Percentiles rank a stretch among this genome's conserved stretches.
phyloP scores from a whole-genome alignment of 108 stramenopile genomes.

The Aurantiochytrium sp. region DNA sequence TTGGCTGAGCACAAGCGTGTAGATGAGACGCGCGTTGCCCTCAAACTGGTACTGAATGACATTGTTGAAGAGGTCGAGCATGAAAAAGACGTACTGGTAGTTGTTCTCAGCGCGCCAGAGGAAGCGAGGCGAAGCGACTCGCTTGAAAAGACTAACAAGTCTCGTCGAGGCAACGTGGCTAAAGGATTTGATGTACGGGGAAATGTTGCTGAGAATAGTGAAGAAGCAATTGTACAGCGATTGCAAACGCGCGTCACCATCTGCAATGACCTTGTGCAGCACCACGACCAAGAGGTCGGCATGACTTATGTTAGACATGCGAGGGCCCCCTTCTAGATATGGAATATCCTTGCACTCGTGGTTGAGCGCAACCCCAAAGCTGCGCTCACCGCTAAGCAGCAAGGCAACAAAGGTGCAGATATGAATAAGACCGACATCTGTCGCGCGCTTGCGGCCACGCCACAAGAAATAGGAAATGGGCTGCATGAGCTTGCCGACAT shows the following conservation, averaged over 20 bases:
- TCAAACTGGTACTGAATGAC: slow-evolving; percentile 95
- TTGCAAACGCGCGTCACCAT: slow-evolving; percentile 71
- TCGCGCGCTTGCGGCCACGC: slow-evolving; percentile 67
- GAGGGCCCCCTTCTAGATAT: slow-evolving; percentile 65
- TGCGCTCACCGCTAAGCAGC: slow-evolving; percentile 83
- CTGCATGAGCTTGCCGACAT: slow-evolving; percentile 67
- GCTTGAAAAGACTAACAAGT: slow-evolving; percentile 83
- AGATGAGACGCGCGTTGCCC: slow-evolving; percentile 88
- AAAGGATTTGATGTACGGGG: slow-evolving; percentile 81
- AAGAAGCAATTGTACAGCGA: slow-evolving; percentile 88
- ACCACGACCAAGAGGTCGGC: slow-evolving; percentile 85
- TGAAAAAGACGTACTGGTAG: slow-evolving; percentile 71
- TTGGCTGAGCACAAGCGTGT: slow-evolving; percentile 83
- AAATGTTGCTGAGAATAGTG: slow-evolving; percentile 86
- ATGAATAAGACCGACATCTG: slow-evolving; percentile 81
- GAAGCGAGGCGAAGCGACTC: slow-evolving; percentile 79
- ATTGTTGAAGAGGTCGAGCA: slow-evolving; percentile 94
- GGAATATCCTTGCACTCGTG: slow-evolving; percentile 52
- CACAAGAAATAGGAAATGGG: slow-evolving; percentile 90
- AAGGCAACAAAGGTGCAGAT: slow-evolving; percentile 91
- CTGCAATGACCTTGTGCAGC: slow-evolving; percentile 83
- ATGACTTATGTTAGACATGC: slow-evolving; percentile 77
- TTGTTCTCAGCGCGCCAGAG: slow-evolving; percentile 70
- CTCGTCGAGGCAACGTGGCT: slow-evolving; percentile 71
- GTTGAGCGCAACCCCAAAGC: slow-evolving; percentile 88